Evolutionary conservation across 2,329 filamentous ascomycete genomes (phyloP).

Genomic region (Chaetomium olivaceum): DNA sequence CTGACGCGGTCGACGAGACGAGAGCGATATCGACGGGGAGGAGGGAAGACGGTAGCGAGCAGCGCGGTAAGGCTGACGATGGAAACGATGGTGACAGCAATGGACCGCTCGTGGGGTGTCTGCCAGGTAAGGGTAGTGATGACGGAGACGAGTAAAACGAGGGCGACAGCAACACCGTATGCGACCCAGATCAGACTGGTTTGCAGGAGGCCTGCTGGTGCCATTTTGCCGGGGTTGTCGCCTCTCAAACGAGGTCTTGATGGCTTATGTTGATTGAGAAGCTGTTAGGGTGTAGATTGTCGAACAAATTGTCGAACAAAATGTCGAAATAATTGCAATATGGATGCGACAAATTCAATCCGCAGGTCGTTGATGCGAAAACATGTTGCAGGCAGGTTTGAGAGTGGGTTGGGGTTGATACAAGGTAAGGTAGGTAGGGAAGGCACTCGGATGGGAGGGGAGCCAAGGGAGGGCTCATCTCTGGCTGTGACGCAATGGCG

Average conservation of each 20-base stretch:
- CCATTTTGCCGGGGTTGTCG: constrained; percentile 30
- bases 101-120: constrained; percentile 80
- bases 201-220: constrained; percentile 66
- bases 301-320: neutral
- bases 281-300: neutral
- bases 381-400: constrained; percentile 2
- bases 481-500: constrained; percentile 32
- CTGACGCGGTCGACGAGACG: constrained; percentile 81
- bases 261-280: neutral
- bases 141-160: constrained; percentile 74
- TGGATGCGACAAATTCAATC: constrained; percentile 5
- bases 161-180: constrained; percentile 77
- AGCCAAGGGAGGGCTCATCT: neutral
- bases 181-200: constrained; percentile 92
- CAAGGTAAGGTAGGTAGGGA: neutral
- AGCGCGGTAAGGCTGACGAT: constrained; percentile 85
- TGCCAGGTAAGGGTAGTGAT: constrained; percentile 93
- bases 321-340: neutral
- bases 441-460: neutral
- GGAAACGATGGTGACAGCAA: constrained; percentile 77
- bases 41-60: constrained; percentile 85
- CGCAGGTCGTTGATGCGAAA: neutral
- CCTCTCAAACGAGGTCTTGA: neutral
- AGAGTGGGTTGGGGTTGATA: neutral
- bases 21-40: constrained; percentile 94